Conservation (phyloP, 1,284 basidiomycete species). For the Athelia sp. region DNA sequence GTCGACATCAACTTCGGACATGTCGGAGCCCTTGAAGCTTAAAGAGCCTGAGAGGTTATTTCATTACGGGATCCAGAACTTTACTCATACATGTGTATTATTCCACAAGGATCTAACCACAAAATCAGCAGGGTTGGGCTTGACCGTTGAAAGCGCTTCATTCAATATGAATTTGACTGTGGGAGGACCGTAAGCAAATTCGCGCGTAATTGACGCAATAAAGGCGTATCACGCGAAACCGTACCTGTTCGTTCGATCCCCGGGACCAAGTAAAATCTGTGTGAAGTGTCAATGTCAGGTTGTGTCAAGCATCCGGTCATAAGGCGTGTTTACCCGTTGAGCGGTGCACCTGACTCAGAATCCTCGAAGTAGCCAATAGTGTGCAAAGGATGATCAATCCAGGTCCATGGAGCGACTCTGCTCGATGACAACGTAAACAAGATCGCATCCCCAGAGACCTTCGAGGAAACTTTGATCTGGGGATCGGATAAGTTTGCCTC, state of each 20-base stretch:
- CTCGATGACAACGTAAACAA: slow-evolving; percentile 48
- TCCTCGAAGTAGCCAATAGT: slow-evolving; percentile 33
- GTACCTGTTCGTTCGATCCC: slow-evolving; percentile 43
- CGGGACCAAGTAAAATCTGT: slow-evolving; percentile 46
- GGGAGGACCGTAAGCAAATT: background rate
- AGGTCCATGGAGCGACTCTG: slow-evolving; percentile 54
- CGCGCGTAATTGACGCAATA: too few species aligned
- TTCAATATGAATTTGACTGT: slow-evolving; percentile 43
- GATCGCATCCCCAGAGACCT: slow-evolving; percentile 21
- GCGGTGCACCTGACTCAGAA: background rate
- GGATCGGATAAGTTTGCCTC: slow-evolving; percentile 43
- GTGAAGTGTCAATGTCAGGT: background rate
- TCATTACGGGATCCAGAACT: too few species aligned
- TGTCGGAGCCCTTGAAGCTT: background rate
- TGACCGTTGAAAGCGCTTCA: slow-evolving; percentile 8
- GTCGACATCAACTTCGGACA: background rate
- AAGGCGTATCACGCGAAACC: background rate
- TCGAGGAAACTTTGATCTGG: slow-evolving; percentile 30
- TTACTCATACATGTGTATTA: slow-evolving; percentile 36
- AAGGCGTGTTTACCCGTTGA: background rate
- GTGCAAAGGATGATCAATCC: slow-evolving; percentile 52
- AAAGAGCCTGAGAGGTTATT: too few species aligned
- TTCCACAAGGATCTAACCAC: slow-evolving; percentile 54
- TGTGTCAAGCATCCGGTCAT: background rate
- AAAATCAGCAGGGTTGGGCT: slow-evolving; percentile 38